phyloP scores from a whole-genome alignment of 1,284 basidiomycete species.

The Fomitopsis pinicola region DNA sequence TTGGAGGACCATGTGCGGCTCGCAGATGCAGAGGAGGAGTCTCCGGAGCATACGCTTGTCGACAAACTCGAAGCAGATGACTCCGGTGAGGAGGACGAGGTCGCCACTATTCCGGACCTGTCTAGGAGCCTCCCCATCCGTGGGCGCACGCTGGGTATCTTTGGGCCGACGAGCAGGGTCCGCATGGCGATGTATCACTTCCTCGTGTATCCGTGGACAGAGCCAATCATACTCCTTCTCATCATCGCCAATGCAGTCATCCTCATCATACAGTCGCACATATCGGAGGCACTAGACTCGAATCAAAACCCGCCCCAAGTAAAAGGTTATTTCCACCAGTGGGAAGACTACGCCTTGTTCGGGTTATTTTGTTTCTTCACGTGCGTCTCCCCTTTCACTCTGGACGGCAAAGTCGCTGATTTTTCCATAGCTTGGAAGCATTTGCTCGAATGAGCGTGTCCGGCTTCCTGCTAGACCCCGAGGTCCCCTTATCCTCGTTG shows the following conservation, averaged over 20 bases:
- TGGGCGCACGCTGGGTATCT: conserved; percentile 76
- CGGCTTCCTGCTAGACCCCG: conserved; percentile 88
- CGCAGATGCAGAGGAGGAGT: conserved; percentile 34
- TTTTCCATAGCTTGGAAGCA: conserved; percentile 66
- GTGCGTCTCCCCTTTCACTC: conserved; percentile 40
- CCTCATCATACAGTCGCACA: conserved; percentile 77
- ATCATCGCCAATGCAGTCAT: conserved; percentile 86
- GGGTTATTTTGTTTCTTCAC: conserved; percentile 85
- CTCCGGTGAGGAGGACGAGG: conserved; percentile 25
- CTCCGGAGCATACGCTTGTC: background rate
- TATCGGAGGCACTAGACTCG: conserved; percentile 43
- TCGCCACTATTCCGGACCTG: conserved; percentile 40
- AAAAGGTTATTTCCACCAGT: conserved; percentile 78
- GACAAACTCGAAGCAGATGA: conserved; percentile 26
- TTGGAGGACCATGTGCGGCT: conserved; percentile 56
- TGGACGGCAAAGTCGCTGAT: background rate
- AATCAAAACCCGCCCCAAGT: conserved; percentile 41
- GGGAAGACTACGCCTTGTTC: conserved; percentile 88
- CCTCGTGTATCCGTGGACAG: conserved; percentile 79
- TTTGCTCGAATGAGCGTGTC: conserved; percentile 88
- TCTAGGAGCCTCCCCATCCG: conserved; percentile 53
- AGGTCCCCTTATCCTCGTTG: conserved; percentile 54
- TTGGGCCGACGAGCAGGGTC: conserved; percentile 66
- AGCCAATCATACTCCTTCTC: conserved; percentile 79
- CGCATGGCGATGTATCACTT: conserved; percentile 64